A percentile compares a stretch with the other conserved stretches of the same genome.
phyloP scores from a whole-genome alignment of 2,329 filamentous ascomycete genomes.

The Diaporthe velutina region DNA sequence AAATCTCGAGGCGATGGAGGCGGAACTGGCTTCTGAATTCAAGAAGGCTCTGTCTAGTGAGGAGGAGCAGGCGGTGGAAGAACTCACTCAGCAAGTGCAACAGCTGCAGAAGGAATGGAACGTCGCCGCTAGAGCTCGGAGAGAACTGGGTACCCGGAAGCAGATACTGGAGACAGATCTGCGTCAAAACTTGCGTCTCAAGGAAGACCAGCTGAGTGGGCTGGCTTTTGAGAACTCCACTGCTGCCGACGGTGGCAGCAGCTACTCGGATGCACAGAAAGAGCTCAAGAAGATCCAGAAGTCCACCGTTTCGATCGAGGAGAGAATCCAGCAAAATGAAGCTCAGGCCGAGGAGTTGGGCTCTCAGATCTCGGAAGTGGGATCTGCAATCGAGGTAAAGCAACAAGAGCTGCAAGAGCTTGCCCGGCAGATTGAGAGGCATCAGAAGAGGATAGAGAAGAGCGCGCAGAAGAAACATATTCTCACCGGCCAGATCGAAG shows the following conservation, averaged over 20 bases:
- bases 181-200: constrained; percentile 88
- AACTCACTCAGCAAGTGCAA: constrained; percentile 76
- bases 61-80: constrained; percentile 87
- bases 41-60: constrained; percentile 86
- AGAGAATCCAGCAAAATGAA: constrained; percentile 81
- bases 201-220: constrained; percentile 86
- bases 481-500: constrained; percentile 80
- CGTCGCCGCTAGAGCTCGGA: constrained; percentile 78
- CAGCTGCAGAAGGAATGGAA: constrained; percentile 83
- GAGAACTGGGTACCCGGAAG: constrained; percentile 85
- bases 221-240: constrained; percentile 75
- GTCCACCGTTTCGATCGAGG: constrained; percentile 74
- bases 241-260: constrained; percentile 71
- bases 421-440: constrained; percentile 81
- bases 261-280: constrained; percentile 81
- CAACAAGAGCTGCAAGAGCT: constrained; percentile 82
- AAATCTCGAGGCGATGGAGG: constrained; percentile 81
- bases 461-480: constrained; percentile 89
- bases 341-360: constrained; percentile 70
- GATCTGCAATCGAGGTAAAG: constrained; percentile 70
- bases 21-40: constrained; percentile 87
- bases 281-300: constrained; percentile 85
- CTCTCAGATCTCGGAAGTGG: constrained; percentile 67
- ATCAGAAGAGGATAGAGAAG: constrained; percentile 92
- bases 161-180: constrained; percentile 87